phyloP scores from a whole-genome alignment of 306 rosid species.

The Carpinus fangiana region DNA sequence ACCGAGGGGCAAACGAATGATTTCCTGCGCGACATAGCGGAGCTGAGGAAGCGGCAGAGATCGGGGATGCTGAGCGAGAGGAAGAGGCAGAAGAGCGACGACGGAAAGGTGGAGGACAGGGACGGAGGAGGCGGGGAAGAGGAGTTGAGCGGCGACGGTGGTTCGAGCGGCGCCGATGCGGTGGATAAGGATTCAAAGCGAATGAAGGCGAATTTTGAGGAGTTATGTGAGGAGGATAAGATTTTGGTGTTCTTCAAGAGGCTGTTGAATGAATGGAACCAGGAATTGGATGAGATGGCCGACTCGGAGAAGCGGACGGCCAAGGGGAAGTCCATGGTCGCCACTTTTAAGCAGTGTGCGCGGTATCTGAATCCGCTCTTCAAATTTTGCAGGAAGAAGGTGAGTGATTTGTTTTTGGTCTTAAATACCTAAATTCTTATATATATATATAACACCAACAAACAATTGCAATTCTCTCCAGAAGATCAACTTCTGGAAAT shows the following conservation, averaged over 20 bases:
- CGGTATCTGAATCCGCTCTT: conserved; percentile 89
- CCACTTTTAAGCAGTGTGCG: conserved; percentile 95
- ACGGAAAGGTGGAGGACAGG: conserved; percentile 65
- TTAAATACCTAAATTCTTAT: neutral
- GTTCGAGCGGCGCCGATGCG: conserved; percentile 65
- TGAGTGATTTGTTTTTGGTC: conserved; percentile 15
- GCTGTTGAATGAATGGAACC: conserved; percentile 93
- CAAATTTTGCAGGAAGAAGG: conserved; percentile 98
- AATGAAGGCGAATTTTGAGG: conserved; percentile 87
- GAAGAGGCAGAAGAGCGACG: conserved; percentile 74
- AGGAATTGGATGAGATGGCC: conserved; percentile 83
- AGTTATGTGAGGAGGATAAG: conserved; percentile 82
- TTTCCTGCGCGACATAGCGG: conserved; percentile 86
- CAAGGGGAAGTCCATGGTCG: conserved; percentile 93
- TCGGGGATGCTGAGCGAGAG: conserved; percentile 83
- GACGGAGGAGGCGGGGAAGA: conserved; percentile 79
- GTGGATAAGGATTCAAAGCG: conserved; percentile 69
- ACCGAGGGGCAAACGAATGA: conserved; percentile 98
- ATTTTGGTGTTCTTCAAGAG: conserved; percentile 87
- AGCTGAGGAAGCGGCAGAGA: conserved; percentile 94
- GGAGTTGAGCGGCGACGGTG: conserved; percentile 67
- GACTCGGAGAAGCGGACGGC: conserved; percentile 83
- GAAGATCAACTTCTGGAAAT: too few species aligned
- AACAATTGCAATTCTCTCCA: too few species aligned
- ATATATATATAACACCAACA: too few species aligned